phyloP scores from a whole-genome alignment of 306 rosid genomes.

The Cucurbita moschata region DNA sequence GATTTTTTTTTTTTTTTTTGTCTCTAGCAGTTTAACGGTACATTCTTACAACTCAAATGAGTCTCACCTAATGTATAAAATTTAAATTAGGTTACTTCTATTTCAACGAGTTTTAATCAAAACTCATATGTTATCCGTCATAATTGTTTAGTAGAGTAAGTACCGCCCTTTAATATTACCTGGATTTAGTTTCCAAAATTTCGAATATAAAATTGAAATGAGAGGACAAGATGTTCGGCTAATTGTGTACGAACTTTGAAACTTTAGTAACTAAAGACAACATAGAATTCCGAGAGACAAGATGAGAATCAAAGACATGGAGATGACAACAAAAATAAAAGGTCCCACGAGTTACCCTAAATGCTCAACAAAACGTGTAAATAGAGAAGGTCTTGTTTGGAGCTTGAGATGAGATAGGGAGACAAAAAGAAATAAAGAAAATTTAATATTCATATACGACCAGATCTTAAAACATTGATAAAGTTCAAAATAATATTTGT shows the following conservation, averaged over 20 bases:
- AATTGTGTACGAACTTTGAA: background rate
- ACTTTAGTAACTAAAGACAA: background rate
- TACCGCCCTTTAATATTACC: no score
- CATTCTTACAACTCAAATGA: no score
- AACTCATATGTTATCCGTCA: no score
- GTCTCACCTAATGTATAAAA: no score
- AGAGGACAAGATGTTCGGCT: background rate
- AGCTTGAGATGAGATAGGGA: slow-evolving; percentile 17
- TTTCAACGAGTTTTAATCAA: no score
- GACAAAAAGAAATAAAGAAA: background rate
- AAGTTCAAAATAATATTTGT: no score
- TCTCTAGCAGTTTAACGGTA: no score
- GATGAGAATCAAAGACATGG: background rate
- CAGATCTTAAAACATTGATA: no score
- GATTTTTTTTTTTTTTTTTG: no score
- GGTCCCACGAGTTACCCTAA: slow-evolving; percentile 43
- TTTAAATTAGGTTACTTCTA: no score
- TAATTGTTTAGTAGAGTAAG: no score
- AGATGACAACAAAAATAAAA: background rate
- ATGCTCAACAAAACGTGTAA: slow-evolving; percentile 17
- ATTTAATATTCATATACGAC: no score
- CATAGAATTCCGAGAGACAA: background rate
- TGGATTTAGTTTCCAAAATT: background rate
- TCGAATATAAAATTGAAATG: background rate
- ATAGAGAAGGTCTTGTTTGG: slow-evolving; percentile 15